Base-by-base conservation (phyloP, 805 yeast genomes). In the Wickerhamomyces rabaulensis region DNA sequence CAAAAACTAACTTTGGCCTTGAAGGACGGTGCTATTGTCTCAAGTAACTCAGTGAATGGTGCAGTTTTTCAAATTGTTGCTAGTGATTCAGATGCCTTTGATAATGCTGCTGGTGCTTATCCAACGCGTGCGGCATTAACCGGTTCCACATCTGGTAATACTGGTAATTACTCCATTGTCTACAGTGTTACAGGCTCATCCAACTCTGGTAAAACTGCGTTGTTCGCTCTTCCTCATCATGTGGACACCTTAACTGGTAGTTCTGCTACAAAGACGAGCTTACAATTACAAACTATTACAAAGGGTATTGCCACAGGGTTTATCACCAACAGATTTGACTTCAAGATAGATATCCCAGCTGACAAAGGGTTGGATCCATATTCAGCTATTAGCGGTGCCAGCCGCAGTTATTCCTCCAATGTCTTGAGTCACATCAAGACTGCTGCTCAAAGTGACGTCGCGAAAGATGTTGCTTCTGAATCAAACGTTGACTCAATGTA, bases 401-500 rank as follows among this genome's bases (percentile, higher is more conserved):
- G 43, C 4, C 45, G 57, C 9, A 31, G 56, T 22, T 72, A 65
- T 53, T 58, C 70, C 3, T 6, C 47, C 6, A 52, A 53, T 3
- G 65, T 65, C n/a, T 39, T 69, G 17, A 39, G 45, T 22, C 42
- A 63, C 1, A 69, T 73, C 10, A 55, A 52, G 27, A 41, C 52
- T 2, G 71, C 73, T 8, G 75, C 76, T 0, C 45, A 47, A 0
- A 29, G 45, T 3, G 76, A 72, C 36, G 64, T 65, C 13, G 49
- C 55, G 15, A 70, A 65, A 33, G 68, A 69, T 48, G 76, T 77
- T 21, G 64, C 64, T 12, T 73, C 71, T 1, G 71, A 74, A 64
- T 71, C 83, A 0, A 69, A 80, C 48, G 60, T 80, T 43, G 88
- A 88, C 51, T 88, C 97, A 0, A 91, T 91, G 87, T 92, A 92